phyloP scores from a whole-genome alignment of 2,329 filamentous ascomycete genomes.

The Scedosporium dehoogii region DNA sequence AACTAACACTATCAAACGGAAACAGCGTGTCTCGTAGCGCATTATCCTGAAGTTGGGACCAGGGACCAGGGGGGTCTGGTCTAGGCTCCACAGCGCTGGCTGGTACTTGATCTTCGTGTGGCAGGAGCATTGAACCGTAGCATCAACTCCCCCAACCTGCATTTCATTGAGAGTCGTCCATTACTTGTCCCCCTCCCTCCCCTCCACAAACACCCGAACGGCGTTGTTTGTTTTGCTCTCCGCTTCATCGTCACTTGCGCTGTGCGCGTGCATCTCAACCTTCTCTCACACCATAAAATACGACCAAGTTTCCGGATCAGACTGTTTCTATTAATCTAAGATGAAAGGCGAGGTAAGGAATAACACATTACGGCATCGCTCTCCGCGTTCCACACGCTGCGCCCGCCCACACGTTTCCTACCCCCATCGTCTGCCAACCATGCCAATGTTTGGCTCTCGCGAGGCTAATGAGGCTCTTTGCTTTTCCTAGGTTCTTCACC shows the following conservation, averaged over 20 bases:
- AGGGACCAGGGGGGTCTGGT: no score
- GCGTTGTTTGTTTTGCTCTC: neutral
- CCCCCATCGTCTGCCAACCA: neutral
- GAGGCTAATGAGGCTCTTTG: neutral
- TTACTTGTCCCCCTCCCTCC: neutral
- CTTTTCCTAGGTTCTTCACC: constrained; percentile 46
- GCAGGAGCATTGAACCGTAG: no score
- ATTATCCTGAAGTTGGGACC: no score
- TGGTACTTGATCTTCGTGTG: no score
- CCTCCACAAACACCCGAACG: neutral
- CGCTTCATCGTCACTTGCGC: neutral
- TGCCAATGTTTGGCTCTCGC: neutral
- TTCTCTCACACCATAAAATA: neutral
- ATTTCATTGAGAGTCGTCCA: neutral
- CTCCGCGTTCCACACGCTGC: neutral
- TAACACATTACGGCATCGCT: constrained; percentile 1
- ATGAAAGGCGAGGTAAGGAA: constrained; percentile 49
- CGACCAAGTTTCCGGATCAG: neutral
- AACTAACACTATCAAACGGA: no score
- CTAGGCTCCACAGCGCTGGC: no score
- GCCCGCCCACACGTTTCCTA: neutral
- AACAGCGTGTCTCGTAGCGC: no score
- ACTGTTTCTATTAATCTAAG: constrained; percentile 18
- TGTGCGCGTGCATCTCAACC: constrained; percentile 6
- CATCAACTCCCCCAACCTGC: no score